A percentile compares a stretch with the other conserved stretches of the same genome.
These are phyloP conservation scores for Amaranthus tricolor DNA, from an alignment of 179 eudicot species.

Conservation along the genomic window DNA sequence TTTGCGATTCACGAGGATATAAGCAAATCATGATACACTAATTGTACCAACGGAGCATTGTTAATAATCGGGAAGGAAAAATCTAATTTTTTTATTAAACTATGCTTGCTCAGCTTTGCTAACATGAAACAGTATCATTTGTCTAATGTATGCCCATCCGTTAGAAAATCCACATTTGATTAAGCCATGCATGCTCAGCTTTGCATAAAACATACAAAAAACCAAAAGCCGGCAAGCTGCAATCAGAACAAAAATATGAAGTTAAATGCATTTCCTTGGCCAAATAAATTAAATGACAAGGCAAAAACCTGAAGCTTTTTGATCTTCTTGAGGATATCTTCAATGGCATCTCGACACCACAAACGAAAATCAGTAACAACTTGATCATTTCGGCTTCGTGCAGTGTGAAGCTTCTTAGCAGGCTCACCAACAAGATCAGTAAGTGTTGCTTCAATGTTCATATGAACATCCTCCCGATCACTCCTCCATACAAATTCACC, in stretches of 20 bases:
- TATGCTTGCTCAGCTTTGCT: not conserved
- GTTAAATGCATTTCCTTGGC: not conserved
- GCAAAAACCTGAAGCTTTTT: constrained; percentile 69
- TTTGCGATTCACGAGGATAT: too few species aligned
- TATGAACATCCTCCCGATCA: constrained; percentile 98
- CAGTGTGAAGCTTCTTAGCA: constrained; percentile 98
- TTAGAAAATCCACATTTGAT: too few species aligned
- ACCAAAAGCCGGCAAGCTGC: not conserved
- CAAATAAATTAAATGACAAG: not conserved
- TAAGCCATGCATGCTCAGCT: not conserved
- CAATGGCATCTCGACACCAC: constrained; percentile 97
- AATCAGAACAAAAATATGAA: not conserved
- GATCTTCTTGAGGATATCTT: constrained; percentile 46
- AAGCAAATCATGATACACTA: too few species aligned
- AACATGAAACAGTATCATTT: not conserved
- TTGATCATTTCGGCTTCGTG: constrained; percentile 98
- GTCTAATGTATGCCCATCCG: too few species aligned
- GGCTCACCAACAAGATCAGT: constrained; percentile 98
- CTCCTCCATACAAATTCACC: constrained; percentile 93
- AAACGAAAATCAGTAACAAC: constrained; percentile 90
- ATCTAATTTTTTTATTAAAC: not conserved
- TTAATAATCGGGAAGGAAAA: not conserved
- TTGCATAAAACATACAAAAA: not conserved
- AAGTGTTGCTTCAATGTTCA: constrained; percentile 98
- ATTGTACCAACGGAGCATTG: too few species aligned